Evolutionary conservation across 2,329 filamentous ascomycete genomes (phyloP), one percentile per base, ranked within the genome.

Genomic region (Aspergillaceae sp.): DNA sequence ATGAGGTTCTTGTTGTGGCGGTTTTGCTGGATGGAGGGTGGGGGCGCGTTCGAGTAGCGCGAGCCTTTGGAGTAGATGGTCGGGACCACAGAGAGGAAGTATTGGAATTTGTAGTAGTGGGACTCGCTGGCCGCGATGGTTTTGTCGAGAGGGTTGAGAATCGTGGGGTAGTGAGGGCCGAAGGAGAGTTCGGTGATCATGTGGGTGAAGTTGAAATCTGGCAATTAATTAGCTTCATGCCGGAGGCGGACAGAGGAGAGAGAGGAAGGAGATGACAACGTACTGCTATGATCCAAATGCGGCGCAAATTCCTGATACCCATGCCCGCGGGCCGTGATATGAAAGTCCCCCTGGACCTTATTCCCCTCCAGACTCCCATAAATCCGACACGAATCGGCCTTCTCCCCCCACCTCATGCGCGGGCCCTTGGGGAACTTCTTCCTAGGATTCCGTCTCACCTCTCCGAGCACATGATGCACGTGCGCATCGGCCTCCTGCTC

Each of bases 261-360:
- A 9, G 33, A 10, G 28, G 40, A 37, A 10, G 40, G 48, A 9
- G 33, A 10, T 26, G 40, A 37, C 10, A 38, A 43, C 82, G 68
- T 76, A 92, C 88, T 67, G 36, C 65, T 74, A 66, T 97, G 91
- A 59, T 94, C 86, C 53, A 97, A 71, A 72, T 97, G 90, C 50
- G 75, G 74, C 35, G 83, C 86, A 54, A 81, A 75, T 62, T 90
- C 88, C 67, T 80, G 79, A 68, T 98, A 98, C n/a, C 92, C 92
- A 66, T 97, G 91, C 0, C 92, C 92, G 51, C 89, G 74, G 3
- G 92, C 92, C 1, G 92, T 98, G 60, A 98, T 92, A 65, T 98
- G 92, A 63, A 98, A 97, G 66, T 98, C 91, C 3, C 91, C 92
- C 69, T 96, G 91, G 40, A 98, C 92, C 71, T 94, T 94, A 69